Evolutionary conservation across 805 yeast species (phyloP), one percentile per base, ranked within the genome.

Genomic region (Kazachstania psychrophila): DNA sequence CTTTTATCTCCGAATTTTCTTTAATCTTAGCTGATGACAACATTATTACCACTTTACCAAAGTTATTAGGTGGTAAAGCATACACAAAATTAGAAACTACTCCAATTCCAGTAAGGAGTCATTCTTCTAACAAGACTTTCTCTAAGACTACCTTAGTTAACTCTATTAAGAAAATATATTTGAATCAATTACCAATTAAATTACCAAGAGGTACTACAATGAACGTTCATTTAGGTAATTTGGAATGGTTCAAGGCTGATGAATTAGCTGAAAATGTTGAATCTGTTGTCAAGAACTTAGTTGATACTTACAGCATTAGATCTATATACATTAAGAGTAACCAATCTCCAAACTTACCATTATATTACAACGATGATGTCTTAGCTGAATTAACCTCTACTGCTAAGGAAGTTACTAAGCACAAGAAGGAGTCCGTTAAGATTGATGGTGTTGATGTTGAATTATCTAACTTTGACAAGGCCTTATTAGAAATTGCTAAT

Each of bases 1-100:
- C 77, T 44, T 73, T 92, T 42, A 61, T 70, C 29, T 58, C 68
- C 12, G 77, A 75, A 40, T 83, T 73, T 55, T 94, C 87, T 50
- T 46, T 86, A 42, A 84, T 92, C 59, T 56, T 92, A 29, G 79
- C 85, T 36, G 98, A 92, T 62, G 95, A 87, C 44, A 77, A 79
- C 25, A 66, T 89, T 31, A 68, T 86, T 37, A 75, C 87, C 20
- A 67, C 83, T 41, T 69, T 92, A 61, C 98, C 98, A 33, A 75
- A 78, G 49, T 62, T 83, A 25, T 65, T 92, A 45, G 96, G 96
- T 37, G 96, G 96, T 38, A 83, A 84, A 62, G 67, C 74, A 3
- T 92, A 87, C 54, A 82, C 76, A 56, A 68, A 68, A 34, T 61
- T 71, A 26, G 61, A 69, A 15, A 84, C 83, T 55, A 62, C 75